Evolutionary conservation across 257 asterid species (phyloP), one percentile per base, ranked within the genome.

Genomic region (Thymus mandschuricus): DNA sequence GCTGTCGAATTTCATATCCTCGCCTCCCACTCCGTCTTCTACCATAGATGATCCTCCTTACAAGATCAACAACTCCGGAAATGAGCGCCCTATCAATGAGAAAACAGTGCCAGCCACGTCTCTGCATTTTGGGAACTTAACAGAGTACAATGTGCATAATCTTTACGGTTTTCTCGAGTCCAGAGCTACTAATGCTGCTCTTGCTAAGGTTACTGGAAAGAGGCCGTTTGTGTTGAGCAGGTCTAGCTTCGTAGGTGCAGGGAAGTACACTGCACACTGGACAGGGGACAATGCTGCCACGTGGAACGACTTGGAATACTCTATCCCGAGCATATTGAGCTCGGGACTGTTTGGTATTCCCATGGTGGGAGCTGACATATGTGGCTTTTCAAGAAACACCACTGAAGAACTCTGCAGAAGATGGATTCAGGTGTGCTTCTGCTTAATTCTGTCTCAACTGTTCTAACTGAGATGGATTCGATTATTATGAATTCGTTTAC

Each of bases 341-440:
- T 91, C 77, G 55, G 97, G 99, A 12, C 31, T 94, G 15, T 94
- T 91, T 77, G 99, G 99, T 13, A 68, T 89, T 68, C 99, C 99
- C 0, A 89, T 94, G 99, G 93, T 91, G 72, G 99, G 99, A 49
- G 96, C 99, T 1, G 99, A 94, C 81, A 91, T 94, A 64, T 94
- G 97, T 71, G 99, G 99, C 40, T 91, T 91, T 40, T 5, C 81
- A 5, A 50, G 81, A 21, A 65, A 86, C 56, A 92, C 99, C 0
- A 91, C 86, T 0, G 99, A 94, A 72, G 99, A 94, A 70, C 97
- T 94, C 10, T 94, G 99, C 61, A 80, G 95, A 15, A 87, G 97
- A 43, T 94, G 99, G 99, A 91, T 94, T 45, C 69, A 64, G 56
- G 55, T 60, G 8, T 3, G 12, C 12, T 28, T 28, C 38, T n/a